A percentile compares a stretch with the other conserved stretches of the same genome.
These are phyloP conservation scores for Calocybe gangraenosa DNA, from an alignment of 768 basidiomycete species.

Conservation along the genomic window DNA sequence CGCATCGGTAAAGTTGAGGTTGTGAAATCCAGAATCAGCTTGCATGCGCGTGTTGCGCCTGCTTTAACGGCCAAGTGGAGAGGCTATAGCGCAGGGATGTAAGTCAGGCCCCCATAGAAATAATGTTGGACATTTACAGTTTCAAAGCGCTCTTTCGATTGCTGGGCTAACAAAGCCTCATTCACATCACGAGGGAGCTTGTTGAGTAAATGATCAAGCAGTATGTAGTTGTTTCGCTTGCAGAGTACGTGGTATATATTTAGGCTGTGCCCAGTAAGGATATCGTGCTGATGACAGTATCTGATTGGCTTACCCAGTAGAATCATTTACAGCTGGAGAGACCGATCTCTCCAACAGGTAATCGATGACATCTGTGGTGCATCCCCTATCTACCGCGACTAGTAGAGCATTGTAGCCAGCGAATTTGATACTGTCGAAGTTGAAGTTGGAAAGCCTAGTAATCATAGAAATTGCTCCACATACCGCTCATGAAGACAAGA, in stretches of 20 bases:
- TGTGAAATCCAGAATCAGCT: slow-evolving; percentile 34
- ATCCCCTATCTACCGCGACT: slow-evolving; percentile 31
- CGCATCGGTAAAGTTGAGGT: slow-evolving; percentile 31
- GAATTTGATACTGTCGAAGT: slow-evolving; percentile 37
- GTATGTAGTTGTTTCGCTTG: slow-evolving; percentile 18
- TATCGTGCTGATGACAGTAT: neutral
- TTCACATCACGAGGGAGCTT: slow-evolving; percentile 49
- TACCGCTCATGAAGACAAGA: slow-evolving; percentile 40
- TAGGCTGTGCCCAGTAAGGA: slow-evolving; percentile 32
- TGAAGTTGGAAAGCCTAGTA: slow-evolving; percentile 1
- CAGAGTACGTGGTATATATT: slow-evolving; percentile 55
- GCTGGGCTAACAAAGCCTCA: slow-evolving; percentile 38
- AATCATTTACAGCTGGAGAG: slow-evolving; percentile 39
- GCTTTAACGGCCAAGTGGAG: slow-evolving; percentile 48
- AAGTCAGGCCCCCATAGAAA: neutral
- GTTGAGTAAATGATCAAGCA: slow-evolving; percentile 40
- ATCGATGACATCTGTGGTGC: slow-evolving; percentile 35
- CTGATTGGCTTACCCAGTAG: slow-evolving; percentile 37
- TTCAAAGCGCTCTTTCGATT: slow-evolving; percentile 39
- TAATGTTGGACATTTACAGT: slow-evolving; percentile 31
- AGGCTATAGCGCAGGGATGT: slow-evolving; percentile 32
- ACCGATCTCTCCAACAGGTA: slow-evolving; percentile 45
- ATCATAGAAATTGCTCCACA: slow-evolving; percentile 15
- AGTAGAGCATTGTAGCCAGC: slow-evolving; percentile 41
- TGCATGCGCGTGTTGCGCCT: slow-evolving; percentile 24